Evolutionary conservation across 805 yeast species (phyloP).

Genomic region (Wickerhamomyces mucosus): DNA sequence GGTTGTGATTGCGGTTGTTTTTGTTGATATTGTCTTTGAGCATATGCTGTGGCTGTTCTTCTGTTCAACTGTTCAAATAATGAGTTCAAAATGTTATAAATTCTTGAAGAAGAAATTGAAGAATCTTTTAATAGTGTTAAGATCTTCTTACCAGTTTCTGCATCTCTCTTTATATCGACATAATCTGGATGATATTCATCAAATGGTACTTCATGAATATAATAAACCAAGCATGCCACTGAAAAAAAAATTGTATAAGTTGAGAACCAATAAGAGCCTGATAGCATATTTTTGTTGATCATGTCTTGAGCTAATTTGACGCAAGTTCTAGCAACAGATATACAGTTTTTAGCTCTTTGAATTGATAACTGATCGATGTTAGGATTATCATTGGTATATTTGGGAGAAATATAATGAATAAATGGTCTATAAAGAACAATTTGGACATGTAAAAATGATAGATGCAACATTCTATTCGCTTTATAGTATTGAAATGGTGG

Average conservation of each 20-base stretch:
- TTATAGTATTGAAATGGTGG: constrained; percentile 55
- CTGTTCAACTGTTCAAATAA: constrained; percentile 71
- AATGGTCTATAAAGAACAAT: constrained; percentile 81
- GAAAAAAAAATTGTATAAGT: constrained; percentile 84
- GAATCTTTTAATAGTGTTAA: constrained; percentile 62
- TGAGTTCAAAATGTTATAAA: constrained; percentile 71
- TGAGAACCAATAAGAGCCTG: constrained; percentile 88
- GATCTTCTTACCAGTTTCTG: constrained; percentile 72
- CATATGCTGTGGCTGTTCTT: constrained; percentile 46
- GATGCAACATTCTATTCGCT: constrained; percentile 66
- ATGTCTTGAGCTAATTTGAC: constrained; percentile 74
- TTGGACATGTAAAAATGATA: constrained; percentile 68
- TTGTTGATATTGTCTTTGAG: constrained; percentile 16
- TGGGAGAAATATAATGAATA: constrained; percentile 70
- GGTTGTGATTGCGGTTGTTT: constrained; percentile 5
- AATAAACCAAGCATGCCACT: constrained; percentile 77
- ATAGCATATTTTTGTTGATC: constrained; percentile 59
- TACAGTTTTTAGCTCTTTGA: constrained; percentile 73
- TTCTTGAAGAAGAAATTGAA: constrained; percentile 70
- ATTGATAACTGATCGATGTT: constrained; percentile 50
- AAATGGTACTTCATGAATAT: constrained; percentile 48
- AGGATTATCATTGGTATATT: constrained; percentile 23
- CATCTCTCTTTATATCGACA: constrained; percentile 56
- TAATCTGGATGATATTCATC: constrained; percentile 43
- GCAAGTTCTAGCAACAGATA: constrained; percentile 74